Percentiles rank a stretch among this genome's conserved stretches.
phyloP scores from a whole-genome alignment of 169 alveolate genomes.

The Plasmodium ovale region DNA sequence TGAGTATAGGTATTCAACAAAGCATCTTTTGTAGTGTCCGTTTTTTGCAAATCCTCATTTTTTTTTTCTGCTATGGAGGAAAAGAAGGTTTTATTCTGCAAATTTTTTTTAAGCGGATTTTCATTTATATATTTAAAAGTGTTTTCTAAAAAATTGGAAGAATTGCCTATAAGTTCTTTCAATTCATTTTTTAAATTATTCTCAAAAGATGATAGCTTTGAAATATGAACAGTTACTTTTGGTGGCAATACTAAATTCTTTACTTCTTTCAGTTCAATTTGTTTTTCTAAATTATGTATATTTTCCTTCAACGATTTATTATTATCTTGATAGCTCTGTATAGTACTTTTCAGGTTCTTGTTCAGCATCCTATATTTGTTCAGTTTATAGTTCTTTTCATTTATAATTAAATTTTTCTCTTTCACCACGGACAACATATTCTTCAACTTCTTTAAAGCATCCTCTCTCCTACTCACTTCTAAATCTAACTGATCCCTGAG shows the following conservation, averaged over 20 bases:
- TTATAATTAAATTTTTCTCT: conserved; percentile 54
- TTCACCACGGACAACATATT: conserved; percentile 16
- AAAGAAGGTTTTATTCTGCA: conserved; percentile 64
- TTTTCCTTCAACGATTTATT: conserved; percentile 62
- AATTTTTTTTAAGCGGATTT: conserved; percentile 63
- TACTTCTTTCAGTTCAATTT: conserved; percentile 39
- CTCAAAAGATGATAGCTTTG: conserved; percentile 64
- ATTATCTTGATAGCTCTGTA: conserved; percentile 18
- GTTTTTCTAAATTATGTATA: conserved; percentile 70
- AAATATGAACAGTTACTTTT: conserved; percentile 28
- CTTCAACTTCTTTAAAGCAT: conserved; percentile 24
- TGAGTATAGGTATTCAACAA: neutral
- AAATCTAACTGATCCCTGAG: conserved; percentile 38
- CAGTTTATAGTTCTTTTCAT: conserved; percentile 69
- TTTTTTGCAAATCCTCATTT: neutral
- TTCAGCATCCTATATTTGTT: conserved; percentile 32
- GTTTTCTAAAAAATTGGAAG: conserved; percentile 72
- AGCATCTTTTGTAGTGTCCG: neutral
- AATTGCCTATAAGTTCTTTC: conserved; percentile 67
- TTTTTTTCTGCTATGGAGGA: conserved; percentile 35
- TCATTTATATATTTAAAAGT: conserved; percentile 77
- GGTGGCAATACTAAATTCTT: conserved; percentile 63
- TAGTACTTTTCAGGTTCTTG: conserved; percentile 13
- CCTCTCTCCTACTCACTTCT: conserved; percentile 31
- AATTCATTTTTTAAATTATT: conserved; percentile 70